phyloP scores from a whole-genome alignment of 2,329 filamentous ascomycete species.

The Setomelanomma holmii region DNA sequence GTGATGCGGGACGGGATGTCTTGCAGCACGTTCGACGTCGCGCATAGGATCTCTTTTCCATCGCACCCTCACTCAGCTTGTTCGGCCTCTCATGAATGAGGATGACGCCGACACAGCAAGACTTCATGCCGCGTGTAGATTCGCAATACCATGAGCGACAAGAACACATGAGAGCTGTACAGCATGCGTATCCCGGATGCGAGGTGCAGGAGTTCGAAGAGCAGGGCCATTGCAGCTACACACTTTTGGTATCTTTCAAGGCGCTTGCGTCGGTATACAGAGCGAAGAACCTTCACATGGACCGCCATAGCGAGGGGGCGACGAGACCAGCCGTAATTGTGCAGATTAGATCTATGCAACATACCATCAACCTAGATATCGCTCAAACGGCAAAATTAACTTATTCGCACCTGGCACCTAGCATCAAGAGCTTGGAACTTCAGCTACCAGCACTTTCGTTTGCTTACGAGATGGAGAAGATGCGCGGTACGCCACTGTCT shows the following conservation, averaged over 20 bases:
- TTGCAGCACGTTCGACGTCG: background rate
- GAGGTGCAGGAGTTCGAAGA: conserved; percentile 11
- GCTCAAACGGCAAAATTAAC: conserved; percentile 20
- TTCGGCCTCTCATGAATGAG: too few relatives aligned
- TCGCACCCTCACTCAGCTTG: too few relatives aligned
- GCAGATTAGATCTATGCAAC: conserved; percentile 35
- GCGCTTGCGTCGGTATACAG: background rate
- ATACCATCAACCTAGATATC: conserved; percentile 31
- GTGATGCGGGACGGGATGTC: conserved; percentile 13
- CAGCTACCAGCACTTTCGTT: conserved; percentile 16
- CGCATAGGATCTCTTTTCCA: background rate
- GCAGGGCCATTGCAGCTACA: conserved; percentile 20
- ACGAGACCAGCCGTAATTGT: too few relatives aligned
- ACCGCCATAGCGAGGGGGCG: too few relatives aligned
- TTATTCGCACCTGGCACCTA: conserved; percentile 36
- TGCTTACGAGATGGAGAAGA: conserved; percentile 34
- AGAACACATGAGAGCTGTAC: conserved; percentile 6
- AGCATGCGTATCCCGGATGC: conserved; percentile 2
- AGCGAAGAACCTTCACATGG: too few relatives aligned
- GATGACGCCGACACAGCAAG: too few relatives aligned
- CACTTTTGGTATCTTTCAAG: conserved; percentile 7
- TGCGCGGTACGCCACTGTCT: conserved; percentile 34
- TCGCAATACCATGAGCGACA: too few relatives aligned
- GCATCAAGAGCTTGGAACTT: conserved; percentile 10
- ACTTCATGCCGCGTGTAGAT: too few relatives aligned